Evolutionary conservation across 1,284 basidiomycete species (phyloP), one percentile per base, ranked within the genome.

Genomic region (Cryptococcus depauperatus): DNA sequence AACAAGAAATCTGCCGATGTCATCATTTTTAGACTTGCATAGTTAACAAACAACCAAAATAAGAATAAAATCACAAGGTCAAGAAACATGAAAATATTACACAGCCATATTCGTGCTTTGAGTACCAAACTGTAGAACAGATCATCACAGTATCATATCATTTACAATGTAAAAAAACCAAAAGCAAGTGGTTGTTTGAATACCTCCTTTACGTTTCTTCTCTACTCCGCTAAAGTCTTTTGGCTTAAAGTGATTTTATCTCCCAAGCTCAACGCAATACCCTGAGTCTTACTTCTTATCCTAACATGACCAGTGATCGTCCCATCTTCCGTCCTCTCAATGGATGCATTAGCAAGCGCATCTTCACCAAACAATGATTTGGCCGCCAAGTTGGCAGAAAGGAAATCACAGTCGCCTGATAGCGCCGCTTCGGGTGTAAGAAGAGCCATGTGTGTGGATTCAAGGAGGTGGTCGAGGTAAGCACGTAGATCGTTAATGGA

Each of bases 321-420:
- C 1, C 89, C 89, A 44, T 77, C 76, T 44, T 90, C 85, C 33
- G 85, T 83, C 61, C 85, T 80, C 66, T 99, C 95, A 53, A 99
- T 84, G 57, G 86, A 91, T 53, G 97, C 71, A 69, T 99, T 99
- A 35, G 95, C 93, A 28, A 99, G 73, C 0, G 93, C 95, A 63
- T 98, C 95, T 72, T 99, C 95, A 46, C 87, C 90, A 58, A 96
- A 96, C 54, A 93, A 67, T 68, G 83, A 85, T 50, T 85, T 79
- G 23, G 91, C 91, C 71, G 92, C 93, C 75, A 95, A 80, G 70
- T 95, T 96, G 35, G 89, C 90, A 3, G 84, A 86, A 33, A 95
- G 74, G 80, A 93, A 95, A 68, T 89, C 85, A 66, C 90, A 95
- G 51, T 92, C 87, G 37, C 90, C 89, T 0, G 84, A 86, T 27